Evolutionary conservation across 1,284 basidiomycete genomes (phyloP).

Genomic region (Ganoderma boninense): DNA sequence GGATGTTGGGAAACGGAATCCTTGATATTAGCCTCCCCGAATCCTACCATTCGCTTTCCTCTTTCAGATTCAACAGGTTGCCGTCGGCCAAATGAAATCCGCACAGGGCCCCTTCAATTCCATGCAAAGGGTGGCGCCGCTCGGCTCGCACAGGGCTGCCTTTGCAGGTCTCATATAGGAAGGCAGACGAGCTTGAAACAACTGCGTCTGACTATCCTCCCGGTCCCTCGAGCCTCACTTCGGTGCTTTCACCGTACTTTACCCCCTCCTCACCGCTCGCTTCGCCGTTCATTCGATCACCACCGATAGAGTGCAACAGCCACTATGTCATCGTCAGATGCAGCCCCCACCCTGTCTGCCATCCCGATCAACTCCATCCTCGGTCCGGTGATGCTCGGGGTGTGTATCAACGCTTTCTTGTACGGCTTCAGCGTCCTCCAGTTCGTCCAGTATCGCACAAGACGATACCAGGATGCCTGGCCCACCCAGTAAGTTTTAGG

Average conservation of each 20-base stretch:
- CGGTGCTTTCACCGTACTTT: not conserved
- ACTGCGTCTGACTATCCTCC: not conserved
- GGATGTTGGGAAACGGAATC: not conserved
- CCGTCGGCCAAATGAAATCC: not conserved
- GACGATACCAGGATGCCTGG: constrained; percentile 10
- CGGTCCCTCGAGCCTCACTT: not conserved
- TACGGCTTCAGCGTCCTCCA: constrained; percentile 27
- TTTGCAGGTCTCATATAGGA: not conserved
- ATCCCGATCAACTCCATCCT: constrained; percentile 12
- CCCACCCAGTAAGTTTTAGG: constrained; percentile 16
- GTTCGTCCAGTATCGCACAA: constrained; percentile 22
- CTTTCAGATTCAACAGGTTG: not conserved
- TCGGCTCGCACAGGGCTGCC: not conserved
- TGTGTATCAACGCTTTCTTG: constrained; percentile 24
- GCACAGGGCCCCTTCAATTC: not conserved
- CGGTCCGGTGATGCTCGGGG: constrained; percentile 23
- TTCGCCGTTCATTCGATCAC: not conserved
- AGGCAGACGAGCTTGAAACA: not conserved
- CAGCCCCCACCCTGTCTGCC: not conserved
- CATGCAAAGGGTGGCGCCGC: not conserved
- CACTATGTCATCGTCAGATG: not conserved
- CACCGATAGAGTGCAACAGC: not conserved
- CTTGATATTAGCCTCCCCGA: not conserved
- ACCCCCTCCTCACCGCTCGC: not conserved
- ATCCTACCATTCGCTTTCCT: not conserved